Conservation (phyloP, 768 basidiomycete genomes). For the Lactarius vividus region DNA sequence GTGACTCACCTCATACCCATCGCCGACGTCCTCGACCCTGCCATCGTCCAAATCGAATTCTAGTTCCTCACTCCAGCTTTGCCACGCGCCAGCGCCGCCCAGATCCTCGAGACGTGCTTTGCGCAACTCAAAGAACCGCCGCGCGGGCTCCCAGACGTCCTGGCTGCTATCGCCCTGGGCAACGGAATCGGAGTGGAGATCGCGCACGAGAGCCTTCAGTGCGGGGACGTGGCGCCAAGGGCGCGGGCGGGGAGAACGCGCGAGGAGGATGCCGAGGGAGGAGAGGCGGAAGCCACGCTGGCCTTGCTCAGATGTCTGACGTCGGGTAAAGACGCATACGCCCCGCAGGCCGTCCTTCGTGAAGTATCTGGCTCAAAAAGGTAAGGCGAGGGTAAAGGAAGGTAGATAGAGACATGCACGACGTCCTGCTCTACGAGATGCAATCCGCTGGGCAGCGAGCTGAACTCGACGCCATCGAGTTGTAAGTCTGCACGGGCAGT, state of each 20-base stretch:
- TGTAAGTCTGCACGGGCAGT: too few species aligned
- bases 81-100: conserved; percentile 59
- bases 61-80: conserved; percentile 66
- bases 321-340: conserved; percentile 70
- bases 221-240: conserved; percentile 71
- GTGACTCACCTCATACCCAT: conserved; percentile 5
- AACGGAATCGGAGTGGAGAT: conserved; percentile 45
- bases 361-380: conserved; percentile 55
- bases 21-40: not conserved
- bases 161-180: not conserved
- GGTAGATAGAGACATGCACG: too few species aligned
- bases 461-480: too few species aligned
- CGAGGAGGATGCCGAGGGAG: conserved; percentile 72
- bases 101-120: conserved; percentile 50
- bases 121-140: conserved; percentile 63
- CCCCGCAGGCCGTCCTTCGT: conserved; percentile 66
- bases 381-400: conserved; percentile 12
- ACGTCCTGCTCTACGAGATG: too few species aligned
- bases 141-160: conserved; percentile 63
- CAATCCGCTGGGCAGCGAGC: too few species aligned
- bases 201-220: conserved; percentile 56
- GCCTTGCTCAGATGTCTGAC: conserved; percentile 63
- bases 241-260: conserved; percentile 58
- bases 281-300: conserved; percentile 80
- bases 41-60: conserved; percentile 36